Evolutionary conservation across 345 rosid genomes (phyloP), one percentile per base, ranked within the genome.

Genomic region (Populus tremula): DNA sequence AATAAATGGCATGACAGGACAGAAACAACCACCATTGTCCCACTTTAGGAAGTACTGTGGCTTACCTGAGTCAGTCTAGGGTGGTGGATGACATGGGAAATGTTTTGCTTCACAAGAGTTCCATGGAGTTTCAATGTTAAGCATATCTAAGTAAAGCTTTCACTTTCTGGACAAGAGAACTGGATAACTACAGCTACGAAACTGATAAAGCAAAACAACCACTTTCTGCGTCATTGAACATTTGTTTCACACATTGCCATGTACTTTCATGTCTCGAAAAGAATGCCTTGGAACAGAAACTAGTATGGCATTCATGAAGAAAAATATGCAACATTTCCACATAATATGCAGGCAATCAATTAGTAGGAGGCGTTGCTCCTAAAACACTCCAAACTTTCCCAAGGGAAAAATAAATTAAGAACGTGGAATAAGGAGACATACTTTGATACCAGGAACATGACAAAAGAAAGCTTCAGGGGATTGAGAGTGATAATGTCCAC

Each of bases 391-490:
- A 59, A 59, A 6, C 50, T 47, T 20, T 9, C 29, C 64, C 23
- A 8, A 66, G 56, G 38, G 14, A 33, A 70, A 72, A 62, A 82
- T 47, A 47, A 13, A 77, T 13, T 23, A 74, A 47, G 50, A 45
- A 67, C 49, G 35, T 17, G 62, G 23, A 14, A 38, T 63, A 72
- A 47, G 66, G 71, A 63, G 66, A 71, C 53, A 65, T 87, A 89
- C 97, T 86, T 94, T 94, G 85, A 94, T 86, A 82, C 97, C 99
- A 47, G 97, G 98, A 75, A 92, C 94, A 76, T 93, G 99, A 79
- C 99, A 92, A 70, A 95, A 94, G 89, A 94, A 92, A 79, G 95
- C 98, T 89, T 94, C 97, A 71, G 97, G 97, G 27, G 98, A 94
- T 79, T 93, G 98, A 0, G 93, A 94, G 74, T 91, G 97, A 82